phyloP scores from a whole-genome alignment of 371 early-diverging fungal genomes.

The Rhizopus stolonifer region DNA sequence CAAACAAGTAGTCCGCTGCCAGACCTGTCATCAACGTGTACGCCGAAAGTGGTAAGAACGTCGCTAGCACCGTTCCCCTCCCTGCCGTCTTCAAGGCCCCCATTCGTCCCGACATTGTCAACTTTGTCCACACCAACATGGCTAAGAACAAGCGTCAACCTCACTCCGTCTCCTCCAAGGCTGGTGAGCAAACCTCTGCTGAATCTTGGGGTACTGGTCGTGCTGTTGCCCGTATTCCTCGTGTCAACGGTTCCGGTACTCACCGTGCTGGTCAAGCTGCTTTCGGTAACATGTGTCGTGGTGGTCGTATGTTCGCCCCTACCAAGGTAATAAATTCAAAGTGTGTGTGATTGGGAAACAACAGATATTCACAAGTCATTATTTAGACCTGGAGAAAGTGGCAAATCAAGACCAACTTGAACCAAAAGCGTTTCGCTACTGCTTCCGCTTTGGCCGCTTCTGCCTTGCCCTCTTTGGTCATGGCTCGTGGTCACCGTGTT shows the following conservation, averaged over 20 bases:
- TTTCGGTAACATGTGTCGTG: slow-evolving; percentile 85
- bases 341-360: background rate
- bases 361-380: background rate
- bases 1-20: slow-evolving; percentile 46
- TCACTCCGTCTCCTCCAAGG: slow-evolving; percentile 82
- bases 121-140: slow-evolving; percentile 96
- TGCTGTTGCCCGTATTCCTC: slow-evolving; percentile 99
- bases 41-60: slow-evolving; percentile 74
- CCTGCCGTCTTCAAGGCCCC: slow-evolving; percentile 98
- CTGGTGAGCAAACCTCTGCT: slow-evolving; percentile 99
- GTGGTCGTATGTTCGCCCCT: slow-evolving; percentile 99
- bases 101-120: slow-evolving; percentile 97
- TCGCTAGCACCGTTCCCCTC: slow-evolving; percentile 76
- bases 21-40: slow-evolving; percentile 93
- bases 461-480: slow-evolving; percentile 93
- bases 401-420: slow-evolving; percentile 98
- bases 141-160: slow-evolving; percentile 35
- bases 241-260: slow-evolving; percentile 98
- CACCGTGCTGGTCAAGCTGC: slow-evolving; percentile 99
- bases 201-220: slow-evolving; percentile 99
- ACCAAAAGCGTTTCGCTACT: slow-evolving; percentile 98
- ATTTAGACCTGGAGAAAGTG: slow-evolving; percentile 96
- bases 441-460: slow-evolving; percentile 99
- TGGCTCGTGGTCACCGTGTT: slow-evolving; percentile 99
- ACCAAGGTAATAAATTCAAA: slow-evolving; percentile 67